Base-by-base conservation (phyloP, 441 rosid genomes). In the Adansonia grandidieri region DNA sequence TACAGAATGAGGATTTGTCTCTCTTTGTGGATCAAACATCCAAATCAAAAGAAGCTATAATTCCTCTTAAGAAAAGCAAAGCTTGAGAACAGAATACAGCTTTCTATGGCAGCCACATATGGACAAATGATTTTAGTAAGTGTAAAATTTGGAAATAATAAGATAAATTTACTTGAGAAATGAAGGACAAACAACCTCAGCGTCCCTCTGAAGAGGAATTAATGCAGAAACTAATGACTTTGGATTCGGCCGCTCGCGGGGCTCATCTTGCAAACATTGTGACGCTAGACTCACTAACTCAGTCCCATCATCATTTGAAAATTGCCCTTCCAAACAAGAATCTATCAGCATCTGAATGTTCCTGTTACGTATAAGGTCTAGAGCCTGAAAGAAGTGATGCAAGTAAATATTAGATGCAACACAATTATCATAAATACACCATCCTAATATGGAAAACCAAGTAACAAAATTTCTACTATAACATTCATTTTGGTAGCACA, bases 321-420 rank as follows among this genome's bases (percentile, higher is more conserved):
- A 92, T 64, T 92, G 92, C 61, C 98, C 98, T 87, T 88, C 95
- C 83, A 93, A 89, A 89, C 97, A 92, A 78, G 98, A 95, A 85
- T 95, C 97, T 24, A 91, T 89, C 80, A 95, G 83, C 90, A 86
- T 92, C 81, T 90, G 93, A 82, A 95, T 86, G 83, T 95, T 92
- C 83, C 92, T 89, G 84, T 93, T 95, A 47, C 97, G 86, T 85
- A 95, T 95, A 83, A 95, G 88, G 86, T 95, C 98, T 42, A 95
- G 90, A 22, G 98, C 98, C 98, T 95, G 90, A 9, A 79, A 74
- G 62, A 57, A 42, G 58, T 74, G 65, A 45, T 44, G 19, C 70
- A 60, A 37, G 74, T 57, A 15, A 51, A 64, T 20, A 22, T 85
- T 71, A 83, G 56, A 53, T 24, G 9, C 61, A 60, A 24, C n/a